These are phyloP conservation scores for Leccinum rimulosum DNA, from an alignment of 768 basidiomycete genomes.

Conservation along the genomic window DNA sequence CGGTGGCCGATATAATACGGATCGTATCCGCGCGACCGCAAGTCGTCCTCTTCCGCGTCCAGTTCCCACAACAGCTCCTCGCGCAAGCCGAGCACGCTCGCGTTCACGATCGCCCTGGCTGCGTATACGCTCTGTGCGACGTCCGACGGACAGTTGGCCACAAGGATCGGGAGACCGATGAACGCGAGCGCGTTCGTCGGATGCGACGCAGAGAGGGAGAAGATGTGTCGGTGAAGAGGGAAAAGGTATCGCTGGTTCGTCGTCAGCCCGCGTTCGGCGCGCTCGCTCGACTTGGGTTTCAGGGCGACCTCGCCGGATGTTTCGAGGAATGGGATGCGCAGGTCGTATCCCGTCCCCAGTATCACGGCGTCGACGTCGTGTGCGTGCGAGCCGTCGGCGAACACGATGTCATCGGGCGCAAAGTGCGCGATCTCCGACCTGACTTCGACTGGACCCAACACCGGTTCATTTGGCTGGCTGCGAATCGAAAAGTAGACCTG, in stretches of 20 bases:
- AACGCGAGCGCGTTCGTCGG: slow-evolving; percentile 54
- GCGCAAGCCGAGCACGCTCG: slow-evolving; percentile 40
- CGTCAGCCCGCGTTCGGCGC: slow-evolving; percentile 30
- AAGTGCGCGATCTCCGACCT: slow-evolving; percentile 52
- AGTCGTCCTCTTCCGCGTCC: slow-evolving; percentile 37
- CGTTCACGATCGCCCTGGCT: slow-evolving; percentile 43
- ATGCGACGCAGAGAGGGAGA: slow-evolving; percentile 46
- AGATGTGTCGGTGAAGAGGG: slow-evolving; percentile 52
- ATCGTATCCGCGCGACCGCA: slow-evolving; percentile 44
- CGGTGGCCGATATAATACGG: slow-evolving; percentile 50
- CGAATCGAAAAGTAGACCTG: slow-evolving; percentile 39
- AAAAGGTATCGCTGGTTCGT: slow-evolving; percentile 55
- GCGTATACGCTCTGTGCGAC: slow-evolving; percentile 49
- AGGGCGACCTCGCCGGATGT: slow-evolving; percentile 21
- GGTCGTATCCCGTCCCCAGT: slow-evolving; percentile 55
- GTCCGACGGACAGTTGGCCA: slow-evolving; percentile 48
- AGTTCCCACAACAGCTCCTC: slow-evolving; percentile 41
- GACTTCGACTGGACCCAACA: slow-evolving; percentile 23
- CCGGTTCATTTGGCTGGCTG: slow-evolving; percentile 14
- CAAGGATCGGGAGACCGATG: slow-evolving; percentile 48
- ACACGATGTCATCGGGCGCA: slow-evolving; percentile 41
- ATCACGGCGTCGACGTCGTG: slow-evolving; percentile 45
- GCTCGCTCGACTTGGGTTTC: slow-evolving; percentile 15
- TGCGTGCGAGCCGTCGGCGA: slow-evolving; percentile 43
- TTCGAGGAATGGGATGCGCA: slow-evolving; percentile 49